Conservation (phyloP, 2,329 filamentous ascomycete species). For the Ustulina deusta region DNA sequence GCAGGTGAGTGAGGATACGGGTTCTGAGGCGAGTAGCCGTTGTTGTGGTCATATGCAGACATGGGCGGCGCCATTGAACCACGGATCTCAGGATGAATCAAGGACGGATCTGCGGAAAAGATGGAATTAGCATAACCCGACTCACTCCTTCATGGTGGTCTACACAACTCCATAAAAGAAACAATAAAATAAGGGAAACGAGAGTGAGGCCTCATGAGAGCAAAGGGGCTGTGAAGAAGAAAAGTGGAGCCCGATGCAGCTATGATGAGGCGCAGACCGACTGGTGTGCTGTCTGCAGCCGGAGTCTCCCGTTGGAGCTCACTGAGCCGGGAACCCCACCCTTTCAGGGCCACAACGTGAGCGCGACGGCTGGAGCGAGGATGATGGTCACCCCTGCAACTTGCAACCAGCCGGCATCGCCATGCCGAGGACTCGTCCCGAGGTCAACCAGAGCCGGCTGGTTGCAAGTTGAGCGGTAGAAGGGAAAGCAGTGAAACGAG, state of each 20-base stretch:
- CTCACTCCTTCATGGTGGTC: constrained; percentile 4
- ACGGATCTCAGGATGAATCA: constrained; percentile 67
- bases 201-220: constrained; percentile 38
- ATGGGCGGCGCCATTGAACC: constrained; percentile 60
- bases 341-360: constrained; percentile 12
- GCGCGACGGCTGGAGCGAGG: constrained; percentile 7
- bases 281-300: constrained; percentile 31
- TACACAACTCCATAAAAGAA: constrained; percentile 26
- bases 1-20: constrained; percentile 72
- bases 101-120: constrained; percentile 62
- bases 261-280: constrained; percentile 35
- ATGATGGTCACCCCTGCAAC: constrained; percentile 27
- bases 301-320: constrained; percentile 39
- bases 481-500: neutral
- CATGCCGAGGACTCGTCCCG: constrained; percentile 14
- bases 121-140: constrained; percentile 49
- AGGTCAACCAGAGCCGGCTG: neutral
- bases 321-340: constrained; percentile 31
- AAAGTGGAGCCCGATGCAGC: constrained; percentile 28
- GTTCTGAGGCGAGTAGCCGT: constrained; percentile 60
- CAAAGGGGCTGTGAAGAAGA: constrained; percentile 22
- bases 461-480: neutral
- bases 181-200: constrained; percentile 23
- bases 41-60: constrained; percentile 61
- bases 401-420: constrained; percentile 30